These are phyloP conservation scores for Arctostaphylos glauca DNA, from an alignment of 148 eudicot genomes.

Conservation along the genomic window DNA sequence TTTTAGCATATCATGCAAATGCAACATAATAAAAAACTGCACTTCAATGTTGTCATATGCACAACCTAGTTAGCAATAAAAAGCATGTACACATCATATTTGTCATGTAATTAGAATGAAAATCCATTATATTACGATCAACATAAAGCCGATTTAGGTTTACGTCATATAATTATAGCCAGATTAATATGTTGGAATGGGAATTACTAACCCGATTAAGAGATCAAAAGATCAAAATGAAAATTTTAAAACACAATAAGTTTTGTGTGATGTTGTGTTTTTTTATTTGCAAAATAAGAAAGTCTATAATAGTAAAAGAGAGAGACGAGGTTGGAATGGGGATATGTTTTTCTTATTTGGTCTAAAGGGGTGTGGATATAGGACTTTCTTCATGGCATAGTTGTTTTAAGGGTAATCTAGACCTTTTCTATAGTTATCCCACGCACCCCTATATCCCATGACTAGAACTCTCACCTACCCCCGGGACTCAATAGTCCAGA, in stretches of 20 bases:
- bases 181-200: neutral
- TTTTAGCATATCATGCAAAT: neutral
- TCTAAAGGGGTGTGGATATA: no score
- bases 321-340: no score
- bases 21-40: neutral
- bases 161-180: neutral
- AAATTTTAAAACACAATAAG: neutral
- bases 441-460: no score
- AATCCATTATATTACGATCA: neutral
- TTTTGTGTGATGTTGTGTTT: neutral
- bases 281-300: no score
- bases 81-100: neutral
- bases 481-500: no score
- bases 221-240: neutral
- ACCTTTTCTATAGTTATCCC: no score
- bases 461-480: no score
- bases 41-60: neutral
- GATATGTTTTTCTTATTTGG: no score
- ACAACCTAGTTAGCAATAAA: neutral
- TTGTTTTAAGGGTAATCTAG: neutral
- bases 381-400: neutral
- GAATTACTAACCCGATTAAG: neutral
- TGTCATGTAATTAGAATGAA: neutral
- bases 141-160: neutral
- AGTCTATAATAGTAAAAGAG: no score